phyloP scores from a whole-genome alignment of 2,329 filamentous ascomycete species.

The Trichoderma asperellum region DNA sequence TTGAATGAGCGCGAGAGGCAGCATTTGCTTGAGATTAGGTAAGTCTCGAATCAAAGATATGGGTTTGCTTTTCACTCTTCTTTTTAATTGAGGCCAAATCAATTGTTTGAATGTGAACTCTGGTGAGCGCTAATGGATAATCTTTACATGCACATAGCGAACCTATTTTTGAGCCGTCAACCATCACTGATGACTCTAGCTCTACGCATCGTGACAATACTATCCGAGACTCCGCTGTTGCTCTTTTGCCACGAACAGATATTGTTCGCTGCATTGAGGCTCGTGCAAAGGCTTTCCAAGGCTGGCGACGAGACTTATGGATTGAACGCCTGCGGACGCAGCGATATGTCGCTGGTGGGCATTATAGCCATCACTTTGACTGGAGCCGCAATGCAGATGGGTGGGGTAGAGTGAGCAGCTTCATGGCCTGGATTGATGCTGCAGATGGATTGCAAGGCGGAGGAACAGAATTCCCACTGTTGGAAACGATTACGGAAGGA shows the following conservation, averaged over 20 bases:
- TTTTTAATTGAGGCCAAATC: background rate
- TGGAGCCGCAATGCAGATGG: conserved; percentile 51
- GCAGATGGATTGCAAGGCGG: conserved; percentile 48
- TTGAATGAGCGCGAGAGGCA: conserved; percentile 49
- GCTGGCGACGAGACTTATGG: conserved; percentile 58
- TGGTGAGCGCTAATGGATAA: background rate
- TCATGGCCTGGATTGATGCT: conserved; percentile 57
- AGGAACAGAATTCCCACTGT: conserved; percentile 55
- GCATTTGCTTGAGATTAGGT: conserved; percentile 58
- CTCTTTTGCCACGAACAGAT: conserved; percentile 53
- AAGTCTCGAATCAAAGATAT: conserved; percentile 17
- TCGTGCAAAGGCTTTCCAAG: conserved; percentile 53
- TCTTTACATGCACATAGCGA: conserved; percentile 41
- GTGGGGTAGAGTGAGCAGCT: conserved; percentile 56
- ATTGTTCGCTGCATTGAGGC: conserved; percentile 52
- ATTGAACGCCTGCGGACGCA: conserved; percentile 58
- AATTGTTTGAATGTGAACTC: no score
- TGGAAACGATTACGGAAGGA: conserved; percentile 38
- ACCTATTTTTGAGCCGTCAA: conserved; percentile 55
- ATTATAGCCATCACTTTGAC: conserved; percentile 60
- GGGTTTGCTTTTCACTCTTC: background rate
- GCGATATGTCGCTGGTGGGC: conserved; percentile 51
- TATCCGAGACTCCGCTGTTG: conserved; percentile 57
- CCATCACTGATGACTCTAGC: conserved; percentile 53
- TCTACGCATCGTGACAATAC: conserved; percentile 46